Evolutionary conservation across 2,329 filamentous ascomycete genomes (phyloP).

Genomic region (Botryosphaeria dothidea): DNA sequence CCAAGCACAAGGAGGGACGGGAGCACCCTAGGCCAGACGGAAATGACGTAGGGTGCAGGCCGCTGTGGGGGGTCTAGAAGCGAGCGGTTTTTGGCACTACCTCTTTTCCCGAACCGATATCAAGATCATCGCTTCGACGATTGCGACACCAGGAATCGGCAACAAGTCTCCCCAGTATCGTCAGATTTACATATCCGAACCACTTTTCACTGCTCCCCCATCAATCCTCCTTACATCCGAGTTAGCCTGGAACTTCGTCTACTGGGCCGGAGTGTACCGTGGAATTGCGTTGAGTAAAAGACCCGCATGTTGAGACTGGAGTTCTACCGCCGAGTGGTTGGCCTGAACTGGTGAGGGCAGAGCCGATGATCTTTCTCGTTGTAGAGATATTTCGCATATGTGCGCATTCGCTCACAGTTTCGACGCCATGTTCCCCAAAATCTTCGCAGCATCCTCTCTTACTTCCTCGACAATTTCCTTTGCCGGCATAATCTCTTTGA

Average conservation of each 20-base stretch:
- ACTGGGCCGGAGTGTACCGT: not conserved
- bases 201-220: not conserved
- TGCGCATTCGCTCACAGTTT: slow-evolving; percentile 8
- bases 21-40: not conserved
- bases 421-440: slow-evolving; percentile 29
- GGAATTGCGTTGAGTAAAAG: not conserved
- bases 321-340: not conserved
- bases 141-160: not conserved
- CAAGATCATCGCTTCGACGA: not conserved
- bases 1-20: not conserved
- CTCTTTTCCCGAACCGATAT: not conserved
- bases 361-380: not conserved
- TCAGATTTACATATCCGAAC: not conserved
- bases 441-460: slow-evolving; percentile 38
- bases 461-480: slow-evolving; percentile 54
- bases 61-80: not conserved
- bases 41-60: not conserved
- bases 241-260: not conserved
- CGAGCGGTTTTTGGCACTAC: not conserved
- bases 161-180: not conserved
- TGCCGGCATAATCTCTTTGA: slow-evolving; percentile 52
- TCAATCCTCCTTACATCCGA: not conserved
- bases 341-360: not conserved
- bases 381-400: not conserved
- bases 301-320: not conserved